Percentiles rank a stretch among this genome's conserved stretches.
Evolutionary conservation across 129 eudicot genomes (phyloP).

Genomic region (Helianthus tuberosus): DNA sequence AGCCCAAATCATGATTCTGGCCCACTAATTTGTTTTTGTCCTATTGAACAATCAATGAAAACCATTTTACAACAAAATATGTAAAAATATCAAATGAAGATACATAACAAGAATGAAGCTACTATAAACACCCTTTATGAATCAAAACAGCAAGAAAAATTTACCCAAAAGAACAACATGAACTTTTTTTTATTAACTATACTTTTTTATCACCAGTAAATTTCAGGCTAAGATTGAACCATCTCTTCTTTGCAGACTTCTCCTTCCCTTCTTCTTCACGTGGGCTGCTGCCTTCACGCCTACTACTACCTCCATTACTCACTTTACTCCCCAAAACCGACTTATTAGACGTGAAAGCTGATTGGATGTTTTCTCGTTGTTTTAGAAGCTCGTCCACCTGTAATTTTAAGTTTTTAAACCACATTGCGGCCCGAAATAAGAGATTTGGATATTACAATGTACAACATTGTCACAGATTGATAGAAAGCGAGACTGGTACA

Average conservation of each 20-base stretch:
- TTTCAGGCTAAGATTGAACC: constrained; percentile 49
- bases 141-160: neutral
- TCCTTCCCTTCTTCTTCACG: constrained; percentile 52
- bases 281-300: constrained; percentile 63
- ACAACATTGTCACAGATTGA: neutral
- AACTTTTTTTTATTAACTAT: neutral
- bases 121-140: constrained; percentile 30
- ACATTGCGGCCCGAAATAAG: neutral
- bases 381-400: constrained; percentile 85
- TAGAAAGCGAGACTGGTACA: neutral
- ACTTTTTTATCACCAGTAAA: constrained; percentile 22
- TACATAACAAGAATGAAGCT: constrained; percentile 13
- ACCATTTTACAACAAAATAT: neutral
- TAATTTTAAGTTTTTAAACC: constrained; percentile 2
- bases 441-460: neutral
- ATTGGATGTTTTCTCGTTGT: constrained; percentile 69
- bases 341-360: constrained; percentile 53
- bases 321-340: constrained; percentile 34
- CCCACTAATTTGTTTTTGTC: no score
- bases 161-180: neutral
- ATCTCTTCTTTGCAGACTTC: constrained; percentile 42
- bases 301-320: constrained; percentile 57
- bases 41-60: neutral
- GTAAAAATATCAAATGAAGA: neutral
- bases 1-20: no score